Evolutionary conservation across 2,329 filamentous ascomycete genomes (phyloP), one percentile per base, ranked within the genome.

Genomic region (Colletotrichum coccodes): DNA sequence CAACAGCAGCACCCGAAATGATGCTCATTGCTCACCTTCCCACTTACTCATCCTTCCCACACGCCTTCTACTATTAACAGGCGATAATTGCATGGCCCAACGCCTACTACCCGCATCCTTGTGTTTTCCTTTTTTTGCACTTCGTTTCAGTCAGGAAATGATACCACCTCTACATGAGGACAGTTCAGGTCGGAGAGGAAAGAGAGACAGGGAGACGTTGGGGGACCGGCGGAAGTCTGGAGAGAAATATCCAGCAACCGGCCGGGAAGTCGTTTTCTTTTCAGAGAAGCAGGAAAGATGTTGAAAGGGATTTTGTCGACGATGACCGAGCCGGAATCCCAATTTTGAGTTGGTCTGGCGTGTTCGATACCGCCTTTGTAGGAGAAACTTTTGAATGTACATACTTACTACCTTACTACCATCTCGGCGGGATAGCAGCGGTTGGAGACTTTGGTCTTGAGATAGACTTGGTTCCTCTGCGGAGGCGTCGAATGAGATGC

Each of bases 71-170:
- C 11, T 36, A 23, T 42, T 30, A 60, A 21, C 8, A 58, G 66
- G 49, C 54, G 56, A 26, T 69, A 69, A 69, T 69, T 70, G 32
- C 50, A 63, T 63, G 40, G 50, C 50, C 36, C 60, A 60, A 69
- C 65, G 40, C 61, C 26, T 21, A 28, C 32, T 30, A 63, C 59
- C 46, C 63, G 8, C 57, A 38, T 54, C 40, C 14, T 28, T 36
- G 34, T 57, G 21, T 53, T 42, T 42, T 58, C 28, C 42, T 56
- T 38, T 62, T 50, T 57, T 68, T 58, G 57, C 47, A 61, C 57
- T 68, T 71, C 63, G 44, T 62, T 68, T 64, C 68, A 62, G 68
- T 69, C 63, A 59, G 70, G 64, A 71, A 71, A 71, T 71, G 70
- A 71, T 71, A 71, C 70, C 70, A 71, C 64, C 59, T 59, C 57